phyloP scores from a whole-genome alignment of 2,329 filamentous ascomycete species.

The Blumeria hordei region DNA sequence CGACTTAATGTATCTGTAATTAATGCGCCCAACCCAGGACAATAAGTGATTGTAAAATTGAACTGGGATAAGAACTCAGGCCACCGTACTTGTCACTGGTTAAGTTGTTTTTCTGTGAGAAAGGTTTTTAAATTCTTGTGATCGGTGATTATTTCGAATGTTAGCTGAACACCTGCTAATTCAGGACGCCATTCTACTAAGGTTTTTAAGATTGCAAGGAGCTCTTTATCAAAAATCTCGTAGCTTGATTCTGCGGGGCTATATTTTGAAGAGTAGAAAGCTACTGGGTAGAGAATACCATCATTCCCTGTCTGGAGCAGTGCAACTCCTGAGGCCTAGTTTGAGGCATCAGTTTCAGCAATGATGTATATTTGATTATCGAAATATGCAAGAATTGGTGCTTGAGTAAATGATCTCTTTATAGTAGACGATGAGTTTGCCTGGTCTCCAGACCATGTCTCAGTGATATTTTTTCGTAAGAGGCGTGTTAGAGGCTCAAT shows the following conservation, averaged over 20 bases:
- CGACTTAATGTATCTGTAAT: background rate
- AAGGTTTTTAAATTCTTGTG: background rate
- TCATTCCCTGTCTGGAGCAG: background rate
- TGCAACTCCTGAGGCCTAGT: background rate
- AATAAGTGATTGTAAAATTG: background rate
- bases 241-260: background rate
- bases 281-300: background rate
- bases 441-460: background rate
- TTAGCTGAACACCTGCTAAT: background rate
- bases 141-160: background rate
- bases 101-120: background rate
- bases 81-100: background rate
- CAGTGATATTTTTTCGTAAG: background rate
- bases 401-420: background rate
- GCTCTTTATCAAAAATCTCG: background rate
- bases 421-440: background rate
- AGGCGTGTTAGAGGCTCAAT: background rate
- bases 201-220: background rate
- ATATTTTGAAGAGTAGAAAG: background rate
- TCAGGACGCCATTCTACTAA: background rate
- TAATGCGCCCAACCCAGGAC: background rate
- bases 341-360: background rate
- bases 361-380: background rate
- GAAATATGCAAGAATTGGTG: background rate
- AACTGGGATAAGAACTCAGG: background rate